Evolutionary conservation across 192 early-diverging fungal genomes (phyloP).

Genomic region (Geranomyces michiganensis): DNA sequence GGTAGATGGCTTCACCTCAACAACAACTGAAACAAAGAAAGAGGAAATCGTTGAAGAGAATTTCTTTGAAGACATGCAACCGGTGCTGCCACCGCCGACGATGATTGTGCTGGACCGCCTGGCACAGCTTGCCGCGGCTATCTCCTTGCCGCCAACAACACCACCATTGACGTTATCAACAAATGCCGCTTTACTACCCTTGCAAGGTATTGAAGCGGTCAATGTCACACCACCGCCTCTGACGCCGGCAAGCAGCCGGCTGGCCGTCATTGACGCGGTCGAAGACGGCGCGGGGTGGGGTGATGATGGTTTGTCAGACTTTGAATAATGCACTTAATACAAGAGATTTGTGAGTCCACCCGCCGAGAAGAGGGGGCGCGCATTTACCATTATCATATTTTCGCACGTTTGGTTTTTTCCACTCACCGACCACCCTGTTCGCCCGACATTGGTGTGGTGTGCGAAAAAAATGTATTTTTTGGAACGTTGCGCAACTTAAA

Average conservation of each 20-base stretch:
- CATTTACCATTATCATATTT: too few species aligned
- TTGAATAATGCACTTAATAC: too few species aligned
- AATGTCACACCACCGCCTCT: background rate
- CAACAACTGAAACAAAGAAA: background rate
- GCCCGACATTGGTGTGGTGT: too few species aligned
- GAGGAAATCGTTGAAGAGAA: conserved; percentile 6
- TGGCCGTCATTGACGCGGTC: background rate
- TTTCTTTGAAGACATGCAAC: conserved; percentile 25
- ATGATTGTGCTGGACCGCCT: background rate
- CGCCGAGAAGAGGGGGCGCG: too few species aligned
- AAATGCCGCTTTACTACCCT: background rate
- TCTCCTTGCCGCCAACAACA: background rate
- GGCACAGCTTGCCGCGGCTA: background rate
- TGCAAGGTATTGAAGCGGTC: too few species aligned
- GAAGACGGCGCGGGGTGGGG: conserved; percentile 1
- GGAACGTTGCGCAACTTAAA: too few species aligned
- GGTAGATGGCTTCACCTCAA: background rate
- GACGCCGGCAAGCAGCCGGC: background rate
- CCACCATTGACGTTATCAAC: background rate
- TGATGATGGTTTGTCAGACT: conserved; percentile 10
- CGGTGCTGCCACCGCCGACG: conserved; percentile 5
- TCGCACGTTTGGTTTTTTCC: too few species aligned
- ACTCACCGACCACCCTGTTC: too few species aligned
- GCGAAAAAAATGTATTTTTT: too few species aligned
- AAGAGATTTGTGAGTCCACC: too few species aligned